Evolutionary conservation across 169 alveolate species (phyloP), one percentile per base, ranked within the genome.

Genomic region (Plasmodium vivax): DNA sequence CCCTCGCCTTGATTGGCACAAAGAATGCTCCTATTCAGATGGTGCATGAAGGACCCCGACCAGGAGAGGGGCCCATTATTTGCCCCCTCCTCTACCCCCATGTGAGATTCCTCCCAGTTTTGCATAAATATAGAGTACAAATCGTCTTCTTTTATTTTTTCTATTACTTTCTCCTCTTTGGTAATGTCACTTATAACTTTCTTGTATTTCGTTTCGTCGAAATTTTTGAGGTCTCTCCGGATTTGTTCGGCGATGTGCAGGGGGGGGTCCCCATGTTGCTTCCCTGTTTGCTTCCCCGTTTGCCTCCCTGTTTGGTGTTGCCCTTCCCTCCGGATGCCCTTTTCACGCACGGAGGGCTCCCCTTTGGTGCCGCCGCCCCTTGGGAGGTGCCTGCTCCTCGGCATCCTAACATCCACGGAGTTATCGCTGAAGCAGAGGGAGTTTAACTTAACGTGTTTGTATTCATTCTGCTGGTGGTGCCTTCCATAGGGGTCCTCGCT

Each of bases 41-140:
- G 73, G 8, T 62, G 73, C 19, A 92, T 73, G 75, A 92, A 92
- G 0, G 95, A 71, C 5, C 81, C 34, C 14, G 92, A 82, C 16
- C 51, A 82, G 77, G 72, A 51, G 58, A 92, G 41, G n/a, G 71
- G 27, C 3, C 7, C 82, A 3, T 30, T 54, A 0, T 82, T 82
- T 27, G 72, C 6, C 51, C 81, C 19, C 38, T 36, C 38, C 16
- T 36, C 45, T 79, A 43, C 12, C 10, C 51, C 43, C 36, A 92
- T 82, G 58, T 51, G 54, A 7, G 95, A 92, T 82, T 92, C 87
- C 1, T 83, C 72, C 95, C 95, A 92, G 32, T 92, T 82, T 27
- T 92, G 92, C 95, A 92, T 82, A 92, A 92, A 92, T 82, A 92
- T 92, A 27, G 95, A 68, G 82, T 92, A 92, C 43, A 92, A 41